Evolutionary conservation across 2,329 filamentous ascomycete species (phyloP), one percentile per base, ranked within the genome.

Genomic region (Hymenoscyphus linearis): DNA sequence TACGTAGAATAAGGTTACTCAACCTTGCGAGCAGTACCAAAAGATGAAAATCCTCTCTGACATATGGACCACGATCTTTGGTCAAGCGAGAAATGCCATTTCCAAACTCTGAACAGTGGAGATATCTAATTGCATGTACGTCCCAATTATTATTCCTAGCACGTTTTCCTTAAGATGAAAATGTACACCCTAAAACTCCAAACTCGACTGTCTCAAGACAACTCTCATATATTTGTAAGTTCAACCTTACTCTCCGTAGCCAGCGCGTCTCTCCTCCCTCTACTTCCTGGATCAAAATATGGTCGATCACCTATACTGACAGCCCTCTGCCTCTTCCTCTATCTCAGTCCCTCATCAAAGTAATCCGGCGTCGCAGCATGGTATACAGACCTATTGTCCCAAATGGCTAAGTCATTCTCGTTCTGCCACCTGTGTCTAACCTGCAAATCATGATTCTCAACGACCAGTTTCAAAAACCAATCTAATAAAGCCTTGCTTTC

Each of bases 361-460:
- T 82, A 83, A 65, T 85, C 82, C 18, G 77, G 79, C 0, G 82
- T 85, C 0, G 81, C 81, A 22, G 77, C 77, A 67, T 85, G 82
- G 72, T 79, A 83, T 27, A 76, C 78, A 66, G 77, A 79, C 27
- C 82, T 72, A 63, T 85, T 85, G 65, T 85, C 82, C 82, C 83
- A 85, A 64, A 85, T 83, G 0, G 81, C 77, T 10, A 75, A 53
- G 66, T 76, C 75, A 64, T 76, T 75, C 0, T 59, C 37, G 62
- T 72, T 70, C 62, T 74, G 67, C 75, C 74, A 76, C 16, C 71
- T 66, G 50, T 72, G 60, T 34, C 74, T 52, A 3, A 83, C 79
- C 70, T 85, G 82, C 52, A 84, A 70, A 66, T 84, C 81, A 66
- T 85, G 82, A 67, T 84, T 84, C 67, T 83, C 78, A 52, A 77